These are phyloP conservation scores for Didymellaceae sp. DNA, from an alignment of 2,329 filamentous ascomycete species.

Conservation along the genomic window DNA sequence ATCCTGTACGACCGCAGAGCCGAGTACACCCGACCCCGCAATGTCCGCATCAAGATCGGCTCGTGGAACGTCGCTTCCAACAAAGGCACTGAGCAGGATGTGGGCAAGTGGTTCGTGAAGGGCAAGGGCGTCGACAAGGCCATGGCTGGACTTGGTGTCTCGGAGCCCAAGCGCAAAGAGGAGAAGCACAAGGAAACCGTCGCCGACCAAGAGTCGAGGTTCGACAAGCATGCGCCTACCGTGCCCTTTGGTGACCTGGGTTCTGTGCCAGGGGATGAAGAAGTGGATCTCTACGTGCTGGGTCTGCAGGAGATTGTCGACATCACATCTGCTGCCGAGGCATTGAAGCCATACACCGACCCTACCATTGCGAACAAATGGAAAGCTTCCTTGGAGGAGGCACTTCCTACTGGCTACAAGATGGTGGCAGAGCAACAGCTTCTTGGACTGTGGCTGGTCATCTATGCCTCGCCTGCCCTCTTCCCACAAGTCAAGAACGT, in stretches of 20 bases:
- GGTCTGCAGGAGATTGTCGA: conserved; percentile 94
- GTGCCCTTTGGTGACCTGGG: conserved; percentile 55
- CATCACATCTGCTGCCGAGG: conserved; percentile 78
- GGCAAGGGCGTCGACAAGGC: conserved; percentile 73
- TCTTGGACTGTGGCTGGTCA: conserved; percentile 80
- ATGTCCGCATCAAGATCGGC: conserved; percentile 85
- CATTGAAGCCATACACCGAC: conserved; percentile 78
- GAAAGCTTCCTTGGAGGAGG: conserved; percentile 76
- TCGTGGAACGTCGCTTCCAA: conserved; percentile 94
- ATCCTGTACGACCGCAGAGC: conserved; percentile 73
- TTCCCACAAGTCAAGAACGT: conserved; percentile 78
- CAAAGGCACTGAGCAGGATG: conserved; percentile 83
- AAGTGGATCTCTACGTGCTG: conserved; percentile 88
- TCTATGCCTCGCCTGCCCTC: conserved; percentile 83
- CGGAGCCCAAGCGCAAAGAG: conserved; percentile 34
- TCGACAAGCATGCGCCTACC: conserved; percentile 51
- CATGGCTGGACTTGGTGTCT: conserved; percentile 61
- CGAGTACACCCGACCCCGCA: conserved; percentile 79
- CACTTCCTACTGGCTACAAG: conserved; percentile 77
- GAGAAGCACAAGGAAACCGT: conserved; percentile 53
- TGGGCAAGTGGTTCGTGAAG: conserved; percentile 86
- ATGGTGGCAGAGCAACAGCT: conserved; percentile 83
- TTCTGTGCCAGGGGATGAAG: conserved; percentile 63
- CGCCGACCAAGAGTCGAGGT: conserved; percentile 56
- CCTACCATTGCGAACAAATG: conserved; percentile 75